Base-by-base conservation (phyloP, 768 basidiomycete genomes). In the Leccinellum albellum region DNA sequence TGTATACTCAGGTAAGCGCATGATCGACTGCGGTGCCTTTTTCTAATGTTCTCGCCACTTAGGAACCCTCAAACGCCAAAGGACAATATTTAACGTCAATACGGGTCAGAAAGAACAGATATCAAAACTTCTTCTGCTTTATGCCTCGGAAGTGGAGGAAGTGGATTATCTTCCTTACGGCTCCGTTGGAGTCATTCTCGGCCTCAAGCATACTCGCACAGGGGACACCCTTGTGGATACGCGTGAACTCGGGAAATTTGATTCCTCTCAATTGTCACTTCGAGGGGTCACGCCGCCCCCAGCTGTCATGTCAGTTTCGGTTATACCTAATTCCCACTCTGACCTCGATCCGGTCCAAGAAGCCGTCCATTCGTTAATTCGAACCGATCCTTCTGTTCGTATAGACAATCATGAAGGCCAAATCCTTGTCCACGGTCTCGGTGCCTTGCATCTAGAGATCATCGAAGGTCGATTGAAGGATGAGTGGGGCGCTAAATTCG, bases 371-470 rank as follows among this genome's bases (percentile, higher is more conserved):
- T 75, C 88, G 1, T 75, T 94, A 26, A 76, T 83, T 17, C 86
- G 92, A n/a, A 94, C 93, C 1, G 92, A 94, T 66, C 92, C 92
- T n/a, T 93, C 91, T 1, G 82, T 93, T 28, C 86, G 93, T 20
- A 77, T 86, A 29, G 92, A 93, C 53, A 74, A 76, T 3, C 86
- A 89, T 54, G 92, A 94, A 61, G 92, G 91, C 1, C 92, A 94
- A 64, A 76, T 91, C 32, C 79, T 94, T 29, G 79, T 91, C 1
- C 89, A 94, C 62, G 91, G 91, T 2, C 82, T 94, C 42, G 92
- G 92, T 14, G 83, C 88, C 29, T 79, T 94, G 13, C 92, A 94
- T 66, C 80, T 94, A n/a, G 92, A 94, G 70, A 93, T 94, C 54
- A 79, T 93, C 10, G 89, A 91, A 71, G 82, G 85, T n/a, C 81